Evolutionary conservation across 1,284 basidiomycete genomes (phyloP).

Genomic region (Puccinia sorghi): DNA sequence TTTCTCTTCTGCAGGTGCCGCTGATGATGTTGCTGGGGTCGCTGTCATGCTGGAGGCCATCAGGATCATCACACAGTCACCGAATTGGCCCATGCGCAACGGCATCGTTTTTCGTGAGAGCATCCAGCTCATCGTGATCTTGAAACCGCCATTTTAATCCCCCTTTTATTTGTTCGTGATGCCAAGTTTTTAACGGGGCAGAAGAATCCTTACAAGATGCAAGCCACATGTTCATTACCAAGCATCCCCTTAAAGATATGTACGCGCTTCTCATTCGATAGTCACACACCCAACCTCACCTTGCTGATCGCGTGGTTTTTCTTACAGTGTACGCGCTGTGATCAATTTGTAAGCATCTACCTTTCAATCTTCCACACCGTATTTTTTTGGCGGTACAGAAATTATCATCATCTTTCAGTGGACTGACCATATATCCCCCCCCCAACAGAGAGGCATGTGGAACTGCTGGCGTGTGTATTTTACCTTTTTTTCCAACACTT

Average conservation of each 20-base stretch:
- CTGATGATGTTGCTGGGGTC: conserved; percentile 66
- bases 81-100: conserved; percentile 72
- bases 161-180: background rate
- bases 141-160: background rate
- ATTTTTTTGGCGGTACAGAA: no score
- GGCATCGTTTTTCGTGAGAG: conserved; percentile 79
- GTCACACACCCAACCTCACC: background rate
- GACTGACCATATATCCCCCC: conserved; percentile 56
- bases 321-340: conserved; percentile 72
- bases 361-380: background rate
- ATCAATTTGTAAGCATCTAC: conserved; percentile 86
- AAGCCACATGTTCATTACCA: conserved; percentile 38
- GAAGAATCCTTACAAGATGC: conserved; percentile 67
- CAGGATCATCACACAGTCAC: conserved; percentile 73
- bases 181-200: conserved; percentile 88
- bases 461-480: conserved; percentile 32
- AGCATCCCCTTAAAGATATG: conserved; percentile 29
- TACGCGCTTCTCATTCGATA: background rate
- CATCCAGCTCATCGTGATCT: conserved; percentile 44
- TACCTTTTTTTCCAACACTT: background rate
- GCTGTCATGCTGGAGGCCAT: conserved; percentile 90
- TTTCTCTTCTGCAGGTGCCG: conserved; percentile 76
- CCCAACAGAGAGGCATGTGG: conserved; percentile 43
- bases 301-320: conserved; percentile 21
- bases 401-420: no score